Conservation (phyloP, 805 yeast species). For the Yarrowia hollandica region DNA sequence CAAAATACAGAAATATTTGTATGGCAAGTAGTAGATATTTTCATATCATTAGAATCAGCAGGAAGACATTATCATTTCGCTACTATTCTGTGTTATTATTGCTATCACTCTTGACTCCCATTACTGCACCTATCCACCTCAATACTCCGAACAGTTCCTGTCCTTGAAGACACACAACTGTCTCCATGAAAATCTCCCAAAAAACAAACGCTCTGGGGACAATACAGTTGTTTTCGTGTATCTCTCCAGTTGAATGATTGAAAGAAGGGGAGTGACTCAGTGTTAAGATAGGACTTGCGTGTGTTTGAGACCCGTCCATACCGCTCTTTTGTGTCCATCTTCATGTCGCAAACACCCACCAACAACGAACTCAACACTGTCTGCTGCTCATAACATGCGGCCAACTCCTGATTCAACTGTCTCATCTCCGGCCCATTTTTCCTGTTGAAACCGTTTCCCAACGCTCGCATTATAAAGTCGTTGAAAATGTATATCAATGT, state of each 20-base stretch:
- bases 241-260: neutral
- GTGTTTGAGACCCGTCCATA: too few species aligned
- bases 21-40: too few species aligned
- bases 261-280: neutral
- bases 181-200: neutral
- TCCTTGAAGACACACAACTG: too few species aligned
- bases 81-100: too few species aligned
- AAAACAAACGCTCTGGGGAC: neutral
- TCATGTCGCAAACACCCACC: neutral
- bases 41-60: too few species aligned
- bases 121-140: too few species aligned
- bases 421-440: neutral
- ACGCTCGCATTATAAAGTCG: slow-evolving; percentile 9
- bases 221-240: neutral
- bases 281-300: too few species aligned
- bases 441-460: neutral
- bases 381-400: neutral
- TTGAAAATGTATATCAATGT: neutral
- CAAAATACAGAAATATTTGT: too few species aligned
- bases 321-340: too few species aligned
- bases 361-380: neutral
- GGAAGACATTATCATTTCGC: too few species aligned
- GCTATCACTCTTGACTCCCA: too few species aligned
- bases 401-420: neutral
- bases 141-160: too few species aligned